Evolutionary conservation across 2,329 filamentous ascomycete genomes (phyloP), one percentile per base, ranked within the genome.

Genomic region (Pseudonectria buxi): DNA sequence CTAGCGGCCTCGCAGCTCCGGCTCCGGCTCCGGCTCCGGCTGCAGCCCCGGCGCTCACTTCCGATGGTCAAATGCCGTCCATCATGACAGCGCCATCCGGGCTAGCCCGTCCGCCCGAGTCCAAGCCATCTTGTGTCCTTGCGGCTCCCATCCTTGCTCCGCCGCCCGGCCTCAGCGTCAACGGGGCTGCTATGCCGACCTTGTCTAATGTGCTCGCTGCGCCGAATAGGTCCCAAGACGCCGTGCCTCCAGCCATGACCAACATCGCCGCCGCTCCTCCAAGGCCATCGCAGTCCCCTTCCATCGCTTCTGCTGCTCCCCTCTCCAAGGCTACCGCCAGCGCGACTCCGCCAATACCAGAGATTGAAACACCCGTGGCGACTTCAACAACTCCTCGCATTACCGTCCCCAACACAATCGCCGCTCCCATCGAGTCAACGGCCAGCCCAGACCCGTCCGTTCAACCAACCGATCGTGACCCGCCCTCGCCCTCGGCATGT

Each of bases 181-280:
- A 49, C 32, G 40, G 44, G 36, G 18, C 45, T 43, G 40, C 44
- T 10, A 33, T 38, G 9, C 53, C 57, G 2, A 57, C 61, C 25
- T 69, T 64, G 43, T 68, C 63, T 11, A 62, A 64, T 34, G 56
- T 68, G 15, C 59, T 69, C n/a, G 67, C 67, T 24, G 61, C 57
- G 10, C 67, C 66, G n/a, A 65, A 66, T 39, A 61, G 63, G 9
- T 51, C 57, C 11, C 63, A 64, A 37, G 45, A 30, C 28, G 41
- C 35, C 14, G 32, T 43, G 14, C 48, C 48, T 32, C 47, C 51
- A 10, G 34, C 40, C 14, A 30, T 48, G 9, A 34, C 47, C 15
- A 28, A 39, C 26, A 31, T 39, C 13, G 26, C 55, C 24, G 43
- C 46, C 13, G 35, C 45, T 14, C 40, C 45, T 14, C 40, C 44